Conservation (phyloP, 2,329 filamentous ascomycete species). For the Epichloe sibirici region DNA sequence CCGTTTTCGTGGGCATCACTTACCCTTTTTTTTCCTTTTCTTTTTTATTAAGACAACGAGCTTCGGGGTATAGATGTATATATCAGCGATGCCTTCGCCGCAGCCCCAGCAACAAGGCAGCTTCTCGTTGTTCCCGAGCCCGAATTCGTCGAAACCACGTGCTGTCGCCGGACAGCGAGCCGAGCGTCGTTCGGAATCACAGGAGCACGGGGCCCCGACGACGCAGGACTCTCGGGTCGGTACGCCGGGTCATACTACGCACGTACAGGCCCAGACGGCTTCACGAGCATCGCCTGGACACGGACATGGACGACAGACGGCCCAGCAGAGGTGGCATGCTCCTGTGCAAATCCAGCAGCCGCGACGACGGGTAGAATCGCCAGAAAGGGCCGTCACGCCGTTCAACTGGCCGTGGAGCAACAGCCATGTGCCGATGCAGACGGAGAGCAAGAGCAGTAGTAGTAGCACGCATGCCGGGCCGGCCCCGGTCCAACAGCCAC, state of each 20-base stretch:
- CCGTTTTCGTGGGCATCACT: no score
- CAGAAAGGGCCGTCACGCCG: background rate
- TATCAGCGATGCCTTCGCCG: background rate
- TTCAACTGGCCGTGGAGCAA: constrained; percentile 5
- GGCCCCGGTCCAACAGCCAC: constrained; percentile 24
- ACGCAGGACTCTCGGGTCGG: constrained; percentile 20
- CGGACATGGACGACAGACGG: background rate
- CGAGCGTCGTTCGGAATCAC: constrained; percentile 23
- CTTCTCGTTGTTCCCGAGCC: constrained; percentile 47
- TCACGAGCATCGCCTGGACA: background rate
- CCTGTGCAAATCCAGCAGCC: no score
- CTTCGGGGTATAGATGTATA: background rate
- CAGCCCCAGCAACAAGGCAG: background rate
- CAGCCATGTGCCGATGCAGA: background rate
- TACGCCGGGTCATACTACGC: constrained; percentile 9
- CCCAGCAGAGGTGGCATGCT: background rate
- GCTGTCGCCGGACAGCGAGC: constrained; percentile 12
- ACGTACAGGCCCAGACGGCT: background rate
- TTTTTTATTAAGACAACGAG: background rate
- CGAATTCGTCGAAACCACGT: constrained; percentile 23
- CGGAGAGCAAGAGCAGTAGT: background rate
- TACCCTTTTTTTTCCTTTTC: no score
- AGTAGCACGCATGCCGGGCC: constrained; percentile 8
- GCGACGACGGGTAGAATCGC: background rate
- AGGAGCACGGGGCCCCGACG: constrained; percentile 23